Base-by-base conservation (phyloP, 2,329 filamentous ascomycete species). In the Drechslerella coelobrocha region DNA sequence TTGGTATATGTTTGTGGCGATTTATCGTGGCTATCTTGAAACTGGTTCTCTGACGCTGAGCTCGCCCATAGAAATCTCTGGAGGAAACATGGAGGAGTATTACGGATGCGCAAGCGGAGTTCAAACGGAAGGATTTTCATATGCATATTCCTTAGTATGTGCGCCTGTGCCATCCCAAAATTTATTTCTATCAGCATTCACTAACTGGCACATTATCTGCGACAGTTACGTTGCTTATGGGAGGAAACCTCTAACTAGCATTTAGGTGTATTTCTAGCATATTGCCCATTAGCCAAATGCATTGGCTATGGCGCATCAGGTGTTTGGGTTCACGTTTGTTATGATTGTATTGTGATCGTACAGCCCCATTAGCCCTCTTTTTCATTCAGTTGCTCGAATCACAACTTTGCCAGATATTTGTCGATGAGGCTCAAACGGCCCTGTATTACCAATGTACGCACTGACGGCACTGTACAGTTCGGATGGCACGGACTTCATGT, bases 121-220 rank as follows among this genome's bases (percentile, higher is more conserved):
- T 31, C 29, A 31, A 31, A 31, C 29, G 12, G 29, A 71, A 39
- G 43, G 66, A 71, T 27, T 71, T 60, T 19, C 66, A 71, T 24
- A 71, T 71, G 66, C 63, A 71, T 51, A 56, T 71, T 48, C 66
- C 66, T 59, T 71, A 63, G 66, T 71, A 41, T 60, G 66, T 69
- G 41, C 41, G 8, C 12, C 26, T 17, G 34, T 19, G 24, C 55
- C 7, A 21, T 41, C 41, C 31, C 17, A 27, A 17, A 21, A 41
- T 23, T 17, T 45, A 34, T 37, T 50, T 5, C 45, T 60, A 23
- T 6, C 14, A 39, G 14, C 8, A 53, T n/a, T 43, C 45, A 45
- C 43, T 34, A 61, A 48, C 14, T 17, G 29, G 26, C 19, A 5
- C 2, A 26, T n/a, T 9, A 5, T 23, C 8, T 7, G 23, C 6